Base-by-base conservation (phyloP, 441 rosid genomes). In the Adansonia madagascariensis region DNA sequence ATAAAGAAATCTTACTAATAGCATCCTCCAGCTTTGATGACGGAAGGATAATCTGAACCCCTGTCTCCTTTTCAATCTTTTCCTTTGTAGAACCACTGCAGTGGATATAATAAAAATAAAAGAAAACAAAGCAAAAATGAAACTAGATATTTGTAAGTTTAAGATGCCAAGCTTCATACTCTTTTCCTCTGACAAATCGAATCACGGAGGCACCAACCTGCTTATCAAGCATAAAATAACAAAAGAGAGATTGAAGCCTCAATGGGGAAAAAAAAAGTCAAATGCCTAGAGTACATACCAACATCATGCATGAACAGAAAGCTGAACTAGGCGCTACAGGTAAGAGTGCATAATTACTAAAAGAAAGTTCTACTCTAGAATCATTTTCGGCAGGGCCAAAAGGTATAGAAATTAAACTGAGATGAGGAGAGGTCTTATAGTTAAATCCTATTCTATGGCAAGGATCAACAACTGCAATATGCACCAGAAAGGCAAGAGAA, bases 121-220 rank as follows among this genome's bases (percentile, higher is more conserved):
- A 77, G 31, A 53, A 73, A 73, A 78, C 31, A 41, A 50, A 77
- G 68, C 18, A 71, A 24, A 62, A 46, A 71, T 53, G 4, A 52
- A 73, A 82, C 69, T 62, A 27, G 66, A 66, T 69, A 68, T 50
- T 4, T 39, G 60, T 81, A 80, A 64, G 66, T 43, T 67, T 12
- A 49, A 79, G 2, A 76, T 70, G 80, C 57, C 46, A 67, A 80
- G 74, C 77, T 49, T 49, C 89, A 73, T 89, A 95, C 98, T 91
- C 86, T 89, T 84, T 90, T 81, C 97, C 98, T 84, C 78, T 81
- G 82, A 94, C 74, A 78, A 91, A 94, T 77, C 81, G 89, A 80
- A 95, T 75, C 52, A 94, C 83, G 78, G 99, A 92, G 74, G 97
- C 88, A 63, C 93, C 98, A 43, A 91, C 89, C 99, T 95, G 80